Conservation (phyloP, 2,329 filamentous ascomycete species). For the Penicillium corylophilum region DNA sequence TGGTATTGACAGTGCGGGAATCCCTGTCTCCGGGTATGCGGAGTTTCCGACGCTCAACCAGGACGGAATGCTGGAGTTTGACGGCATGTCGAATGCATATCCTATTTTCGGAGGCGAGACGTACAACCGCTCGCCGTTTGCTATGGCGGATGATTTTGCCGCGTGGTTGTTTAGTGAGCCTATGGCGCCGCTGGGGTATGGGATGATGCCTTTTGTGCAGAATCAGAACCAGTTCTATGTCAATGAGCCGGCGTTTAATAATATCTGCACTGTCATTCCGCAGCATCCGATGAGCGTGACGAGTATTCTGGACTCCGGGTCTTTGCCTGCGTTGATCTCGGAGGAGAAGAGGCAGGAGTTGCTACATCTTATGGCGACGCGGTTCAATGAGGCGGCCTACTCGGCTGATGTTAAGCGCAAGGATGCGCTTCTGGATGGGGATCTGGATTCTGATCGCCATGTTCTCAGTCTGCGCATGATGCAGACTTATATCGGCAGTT, state of each 20-base stretch:
- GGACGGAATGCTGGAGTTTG: slow-evolving; percentile 28
- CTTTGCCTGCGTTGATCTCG: slow-evolving; percentile 76
- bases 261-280: slow-evolving; percentile 50
- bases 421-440: slow-evolving; percentile 74
- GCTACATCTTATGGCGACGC: slow-evolving; percentile 74
- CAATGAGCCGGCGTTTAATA: slow-evolving; percentile 50
- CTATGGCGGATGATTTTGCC: slow-evolving; percentile 83
- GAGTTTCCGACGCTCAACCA: slow-evolving; percentile 20
- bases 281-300: slow-evolving; percentile 89
- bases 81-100: slow-evolving; percentile 55
- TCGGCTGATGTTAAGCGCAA: slow-evolving; percentile 72
- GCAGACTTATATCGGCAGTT: slow-evolving; percentile 89
- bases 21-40: slow-evolving; percentile 18
- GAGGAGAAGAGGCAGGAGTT: slow-evolving; percentile 84
- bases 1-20: slow-evolving; percentile 15
- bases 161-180: slow-evolving; percentile 78
- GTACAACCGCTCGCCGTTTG: slow-evolving; percentile 82
- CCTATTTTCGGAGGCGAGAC: slow-evolving; percentile 85
- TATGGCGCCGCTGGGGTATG: slow-evolving; percentile 54
- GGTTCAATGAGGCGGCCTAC: slow-evolving; percentile 79
- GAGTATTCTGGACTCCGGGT: slow-evolving; percentile 75
- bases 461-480: slow-evolving; percentile 87
- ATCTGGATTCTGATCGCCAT: slow-evolving; percentile 62
- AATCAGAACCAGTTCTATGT: slow-evolving; percentile 53
- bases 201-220: slow-evolving; percentile 46